A percentile compares a stretch with the other conserved stretches of the same genome.
phyloP scores from a whole-genome alignment of 768 basidiomycete species.

The Suillus spraguei region DNA sequence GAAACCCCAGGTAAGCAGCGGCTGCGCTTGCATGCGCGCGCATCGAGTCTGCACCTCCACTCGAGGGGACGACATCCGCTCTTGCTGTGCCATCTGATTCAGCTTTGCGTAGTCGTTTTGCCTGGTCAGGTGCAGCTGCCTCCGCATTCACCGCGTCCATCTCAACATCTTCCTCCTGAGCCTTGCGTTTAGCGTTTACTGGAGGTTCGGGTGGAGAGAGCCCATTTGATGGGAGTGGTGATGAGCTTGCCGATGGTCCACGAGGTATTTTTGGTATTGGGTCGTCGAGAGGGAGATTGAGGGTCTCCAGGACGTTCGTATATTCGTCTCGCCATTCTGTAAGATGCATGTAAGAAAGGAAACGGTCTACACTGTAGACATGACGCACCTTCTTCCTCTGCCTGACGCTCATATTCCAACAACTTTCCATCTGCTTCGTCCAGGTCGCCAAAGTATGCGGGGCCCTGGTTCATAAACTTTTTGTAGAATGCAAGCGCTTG shows the following conservation, averaged over 20 bases:
- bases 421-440: slow-evolving; percentile 77
- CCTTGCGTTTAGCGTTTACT: slow-evolving; percentile 1
- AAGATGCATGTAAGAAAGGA: slow-evolving; percentile 1
- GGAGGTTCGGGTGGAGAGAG: slow-evolving; percentile 2
- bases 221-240: slow-evolving; percentile 24
- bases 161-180: slow-evolving; percentile 3
- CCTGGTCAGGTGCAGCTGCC: slow-evolving; percentile 3
- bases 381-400: slow-evolving; percentile 71
- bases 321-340: slow-evolving; percentile 72
- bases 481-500: slow-evolving; percentile 75
- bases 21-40: slow-evolving; percentile 52
- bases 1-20: slow-evolving; percentile 71
- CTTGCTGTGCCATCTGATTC: not conserved
- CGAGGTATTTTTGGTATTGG: slow-evolving; percentile 55
- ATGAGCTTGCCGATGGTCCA: slow-evolving; percentile 20
- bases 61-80: not conserved
- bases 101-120: slow-evolving; percentile 4
- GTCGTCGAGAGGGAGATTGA: slow-evolving; percentile 54
- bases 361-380: not conserved
- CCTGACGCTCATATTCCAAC: slow-evolving; percentile 66
- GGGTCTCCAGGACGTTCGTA: slow-evolving; percentile 50
- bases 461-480: slow-evolving; percentile 87
- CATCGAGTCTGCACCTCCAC: slow-evolving; percentile 25
- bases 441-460: slow-evolving; percentile 87
- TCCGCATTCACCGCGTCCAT: not conserved